These are phyloP conservation scores for Phytophthora megakarya DNA, from an alignment of 352 stramenopile species.

Conservation along the genomic window DNA sequence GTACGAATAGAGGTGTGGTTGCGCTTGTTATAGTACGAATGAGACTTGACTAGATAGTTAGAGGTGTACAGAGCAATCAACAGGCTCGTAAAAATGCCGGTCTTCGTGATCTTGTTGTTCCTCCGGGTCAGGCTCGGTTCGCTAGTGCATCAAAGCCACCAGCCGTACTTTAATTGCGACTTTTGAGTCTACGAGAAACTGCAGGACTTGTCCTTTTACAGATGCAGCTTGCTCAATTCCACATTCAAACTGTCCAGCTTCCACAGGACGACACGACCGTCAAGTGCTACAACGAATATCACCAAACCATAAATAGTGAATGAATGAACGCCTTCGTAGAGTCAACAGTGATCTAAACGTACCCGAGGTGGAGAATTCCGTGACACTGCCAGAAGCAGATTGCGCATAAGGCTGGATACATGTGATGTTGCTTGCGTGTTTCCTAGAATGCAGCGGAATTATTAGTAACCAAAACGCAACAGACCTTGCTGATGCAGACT, in stretches of 20 bases:
- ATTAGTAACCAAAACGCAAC: background rate
- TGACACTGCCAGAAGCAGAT: slow-evolving; percentile 58
- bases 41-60: background rate
- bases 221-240: slow-evolving; percentile 79
- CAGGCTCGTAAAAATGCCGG: slow-evolving; percentile 16
- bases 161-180: slow-evolving; percentile 3
- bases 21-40: slow-evolving; percentile 29
- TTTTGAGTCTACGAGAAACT: slow-evolving; percentile 13
- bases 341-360: too few species aligned
- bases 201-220: slow-evolving; percentile 48
- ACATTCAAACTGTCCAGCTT: slow-evolving; percentile 74
- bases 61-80: slow-evolving; percentile 10
- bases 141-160: slow-evolving; percentile 2
- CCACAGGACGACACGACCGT: slow-evolving; percentile 84
- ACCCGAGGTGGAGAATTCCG: slow-evolving; percentile 87
- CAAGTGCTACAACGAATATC: slow-evolving; percentile 55
- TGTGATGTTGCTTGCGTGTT: slow-evolving; percentile 87
- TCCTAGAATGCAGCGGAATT: slow-evolving; percentile 38
- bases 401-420: slow-evolving; percentile 73
- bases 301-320: background rate
- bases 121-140: background rate
- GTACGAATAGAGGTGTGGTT: slow-evolving; percentile 78
- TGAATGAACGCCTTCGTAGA: too few species aligned
- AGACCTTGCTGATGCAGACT: background rate
- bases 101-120: slow-evolving; percentile 11